Base-by-base conservation (phyloP, 202 grass and related monocot species). In the Carex arenaria region DNA sequence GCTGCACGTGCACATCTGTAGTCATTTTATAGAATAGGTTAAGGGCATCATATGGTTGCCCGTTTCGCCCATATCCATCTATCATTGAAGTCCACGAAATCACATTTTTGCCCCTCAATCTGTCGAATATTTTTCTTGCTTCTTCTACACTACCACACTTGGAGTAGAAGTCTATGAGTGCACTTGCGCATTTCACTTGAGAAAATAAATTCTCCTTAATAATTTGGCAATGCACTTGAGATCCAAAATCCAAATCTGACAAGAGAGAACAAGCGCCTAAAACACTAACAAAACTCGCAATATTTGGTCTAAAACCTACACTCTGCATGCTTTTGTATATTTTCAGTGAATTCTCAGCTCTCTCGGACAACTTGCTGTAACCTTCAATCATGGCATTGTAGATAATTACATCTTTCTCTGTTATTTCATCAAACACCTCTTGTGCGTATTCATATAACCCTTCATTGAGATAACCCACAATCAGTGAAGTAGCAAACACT, bases 31-130 rank as follows among this genome's bases (percentile, higher is more conserved):
- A 74, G 2, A 95, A 95, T 53, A 95, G 77, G 49, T 79, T 22
- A 15, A 95, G 87, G 52, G 92, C 89, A 71, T 93, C 60, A 5
- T 81, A 64, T 9, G 92, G 63, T 11, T 90, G 79, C 52, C 95
- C 92, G 72, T 98, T 98, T 87, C 94, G 91, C n/a, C 90, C 92
- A 67, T 94, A 95, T 11, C 95, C 89, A 74, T 98, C 95, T 51
- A 98, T 93, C 87, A 98, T 98, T 9, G 90, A 93, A 0, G 95
- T 98, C 95, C 95, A 97, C 1, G 90, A 91, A 72, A 98, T 43
- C 30, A 98, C 95, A 72, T 92, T 98, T 79, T 79, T 86, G n/a
- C 82, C 85, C 0, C 76, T n/a, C 89, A 94, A 89, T 28, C 76
- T 51, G 47, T 91, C 80, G 22, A 98, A 98, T 77, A 91, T 53